Evolutionary conservation across 352 stramenopile species (phyloP).

Genomic region (Phytopythium ostracodes): DNA sequence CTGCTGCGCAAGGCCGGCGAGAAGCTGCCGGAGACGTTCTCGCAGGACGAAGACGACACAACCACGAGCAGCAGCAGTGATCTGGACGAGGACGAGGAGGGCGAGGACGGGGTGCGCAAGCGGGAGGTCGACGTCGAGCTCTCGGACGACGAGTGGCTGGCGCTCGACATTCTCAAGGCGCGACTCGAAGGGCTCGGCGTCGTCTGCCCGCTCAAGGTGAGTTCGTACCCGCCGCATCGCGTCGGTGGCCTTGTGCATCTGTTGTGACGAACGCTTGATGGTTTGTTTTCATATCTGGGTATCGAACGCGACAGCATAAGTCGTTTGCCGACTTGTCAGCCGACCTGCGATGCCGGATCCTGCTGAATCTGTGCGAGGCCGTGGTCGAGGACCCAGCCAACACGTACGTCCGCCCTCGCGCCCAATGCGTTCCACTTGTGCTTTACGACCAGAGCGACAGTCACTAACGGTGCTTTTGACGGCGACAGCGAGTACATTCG

Average conservation of each 20-base stretch:
- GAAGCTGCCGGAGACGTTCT: conserved; percentile 57
- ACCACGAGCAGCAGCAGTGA: conserved; percentile 15
- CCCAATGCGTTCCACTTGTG: not conserved
- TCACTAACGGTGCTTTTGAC: conserved; percentile 2
- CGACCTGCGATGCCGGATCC: conserved; percentile 72
- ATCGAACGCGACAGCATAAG: conserved; percentile 39
- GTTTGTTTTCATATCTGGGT: not conserved
- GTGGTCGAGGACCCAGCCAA: conserved; percentile 76
- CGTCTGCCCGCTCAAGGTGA: conserved; percentile 54
- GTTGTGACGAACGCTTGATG: not conserved
- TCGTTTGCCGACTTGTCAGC: conserved; percentile 69
- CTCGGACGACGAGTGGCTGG: conserved; percentile 73
- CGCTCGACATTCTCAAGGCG: conserved; percentile 56
- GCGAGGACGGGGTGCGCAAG: conserved; percentile 3
- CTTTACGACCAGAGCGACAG: not conserved
- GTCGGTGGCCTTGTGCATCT: conserved; percentile 7
- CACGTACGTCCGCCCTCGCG: conserved; percentile 34
- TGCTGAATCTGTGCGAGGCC: conserved; percentile 79
- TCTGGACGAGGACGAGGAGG: conserved; percentile 13
- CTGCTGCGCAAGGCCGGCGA: conserved; percentile 71
- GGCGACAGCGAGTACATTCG: conserved; percentile 67
- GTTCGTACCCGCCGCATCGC: conserved; percentile 1
- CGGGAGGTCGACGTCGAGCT: conserved; percentile 70
- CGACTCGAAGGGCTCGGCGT: conserved; percentile 45
- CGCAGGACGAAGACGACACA: conserved; percentile 59